Evolutionary conservation across 1,139 yeast species (phyloP), one percentile per base, ranked within the genome.

Genomic region (Ogataea hybrid): DNA sequence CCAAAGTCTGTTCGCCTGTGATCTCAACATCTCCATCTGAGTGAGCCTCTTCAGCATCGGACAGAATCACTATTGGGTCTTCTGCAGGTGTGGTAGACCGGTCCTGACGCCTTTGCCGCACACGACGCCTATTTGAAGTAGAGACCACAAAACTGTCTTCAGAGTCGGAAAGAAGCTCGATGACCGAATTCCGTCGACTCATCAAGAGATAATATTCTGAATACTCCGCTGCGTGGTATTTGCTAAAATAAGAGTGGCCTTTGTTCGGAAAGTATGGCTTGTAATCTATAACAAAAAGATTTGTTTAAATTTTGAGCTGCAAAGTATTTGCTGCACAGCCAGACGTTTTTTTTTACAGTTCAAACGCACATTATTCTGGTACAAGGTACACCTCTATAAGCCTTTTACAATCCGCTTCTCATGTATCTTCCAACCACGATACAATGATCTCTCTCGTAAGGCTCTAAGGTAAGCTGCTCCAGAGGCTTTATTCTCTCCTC

Each of bases 361-460:
- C 37, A 38, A 38, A 38, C 41, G 41, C 41, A 38, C 41, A 38
- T 38, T 38, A 38, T 32, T 37, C 35, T 31, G 41, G 41, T 37
- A 37, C 41, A 37, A 37, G 18, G 27, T 37, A 37, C 31, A 37
- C 41, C 27, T 37, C 31, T 31, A 25, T 31, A 18, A 30, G 32
- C 17, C 34, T 56, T 32, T 57, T 78, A 78, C 62, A 78, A 70
- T 39, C 95, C 95, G 62, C 94, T 81, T 82, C 98, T 86, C 78
- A 84, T 75, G 77, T 92, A 92, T 71, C 84, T 81, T 67, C 97
- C 98, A 64, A 92, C 90, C 59, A 92, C 97, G 64, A 92, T 85
- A 84, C 97, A 90, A 76, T 92, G 98, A 68, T 92, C 98, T 79
- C 98, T 88, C 80, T 92, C 97, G 73, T 90, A 90, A 70, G 97